Evolutionary conservation across 2,329 filamentous ascomycete species (phyloP).

Genomic region (Aureobasidium pullulans): DNA sequence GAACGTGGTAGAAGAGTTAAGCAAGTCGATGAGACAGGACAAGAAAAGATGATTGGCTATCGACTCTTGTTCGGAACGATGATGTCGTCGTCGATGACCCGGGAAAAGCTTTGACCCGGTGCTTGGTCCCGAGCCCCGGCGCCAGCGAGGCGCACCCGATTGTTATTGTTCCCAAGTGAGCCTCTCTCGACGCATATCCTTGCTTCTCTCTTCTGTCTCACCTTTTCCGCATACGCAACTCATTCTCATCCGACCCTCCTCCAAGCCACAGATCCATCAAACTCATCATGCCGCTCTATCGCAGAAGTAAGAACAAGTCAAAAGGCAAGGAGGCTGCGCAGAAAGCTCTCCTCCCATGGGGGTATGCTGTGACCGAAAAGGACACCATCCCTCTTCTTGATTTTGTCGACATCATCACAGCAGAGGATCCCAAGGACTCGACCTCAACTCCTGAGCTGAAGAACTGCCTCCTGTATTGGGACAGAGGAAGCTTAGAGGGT

Average conservation of each 20-base stretch:
- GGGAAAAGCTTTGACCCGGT: neutral
- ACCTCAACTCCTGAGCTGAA: neutral
- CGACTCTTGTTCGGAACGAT: neutral
- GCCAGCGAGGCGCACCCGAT: neutral
- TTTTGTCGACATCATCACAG: neutral
- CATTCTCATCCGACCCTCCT: neutral
- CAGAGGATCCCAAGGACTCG: neutral
- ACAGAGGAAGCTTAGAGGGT: neutral
- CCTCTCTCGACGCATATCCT: neutral
- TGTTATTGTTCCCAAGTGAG: neutral
- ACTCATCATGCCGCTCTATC: no score
- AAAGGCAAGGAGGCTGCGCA: neutral
- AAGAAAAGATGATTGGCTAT: no score
- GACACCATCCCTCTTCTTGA: neutral
- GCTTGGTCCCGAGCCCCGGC: neutral
- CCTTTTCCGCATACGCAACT: no score
- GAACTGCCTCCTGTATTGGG: neutral
- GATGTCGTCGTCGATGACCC: neutral
- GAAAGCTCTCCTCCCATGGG: neutral
- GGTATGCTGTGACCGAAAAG: neutral
- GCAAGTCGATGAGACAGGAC: no score
- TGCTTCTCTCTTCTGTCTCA: no score
- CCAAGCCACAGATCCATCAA: neutral
- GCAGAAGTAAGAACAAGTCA: no score
- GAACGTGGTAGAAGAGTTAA: no score